These are phyloP conservation scores for Arctium lappa DNA, from an alignment of 129 eudicot species.

Conservation along the genomic window DNA sequence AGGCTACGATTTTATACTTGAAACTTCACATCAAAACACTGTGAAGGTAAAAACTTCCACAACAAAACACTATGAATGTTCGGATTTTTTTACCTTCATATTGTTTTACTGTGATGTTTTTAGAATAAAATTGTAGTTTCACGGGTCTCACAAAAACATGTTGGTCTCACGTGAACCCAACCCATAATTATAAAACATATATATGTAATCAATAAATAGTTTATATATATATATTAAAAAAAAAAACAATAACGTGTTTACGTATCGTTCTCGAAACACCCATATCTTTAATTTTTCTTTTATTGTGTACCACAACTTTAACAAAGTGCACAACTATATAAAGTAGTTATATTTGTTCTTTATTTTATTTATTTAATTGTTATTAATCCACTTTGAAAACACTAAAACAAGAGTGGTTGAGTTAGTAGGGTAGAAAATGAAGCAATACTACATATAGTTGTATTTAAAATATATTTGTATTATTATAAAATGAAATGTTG, in stretches of 20 bases:
- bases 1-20: too few relatives aligned
- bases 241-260: neutral
- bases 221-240: neutral
- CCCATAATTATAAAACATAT: neutral
- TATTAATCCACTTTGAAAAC: neutral
- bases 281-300: slow-evolving; percentile 15
- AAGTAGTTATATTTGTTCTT: slow-evolving; percentile 15
- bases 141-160: too few relatives aligned
- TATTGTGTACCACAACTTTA: slow-evolving; percentile 28
- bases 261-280: neutral
- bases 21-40: too few relatives aligned
- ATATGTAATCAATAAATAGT: neutral
- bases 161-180: too few relatives aligned
- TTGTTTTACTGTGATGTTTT: too few relatives aligned
- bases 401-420: neutral
- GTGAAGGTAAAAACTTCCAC: too few relatives aligned
- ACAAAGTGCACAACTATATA: slow-evolving; percentile 22
- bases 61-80: too few relatives aligned
- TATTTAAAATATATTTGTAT: neutral
- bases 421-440: neutral
- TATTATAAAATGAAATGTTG: neutral
- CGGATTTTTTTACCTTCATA: neutral
- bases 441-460: neutral
- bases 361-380: neutral
- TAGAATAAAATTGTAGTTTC: too few relatives aligned